phyloP scores from a whole-genome alignment of 768 basidiomycete genomes.

The Jaapia argillacea region DNA sequence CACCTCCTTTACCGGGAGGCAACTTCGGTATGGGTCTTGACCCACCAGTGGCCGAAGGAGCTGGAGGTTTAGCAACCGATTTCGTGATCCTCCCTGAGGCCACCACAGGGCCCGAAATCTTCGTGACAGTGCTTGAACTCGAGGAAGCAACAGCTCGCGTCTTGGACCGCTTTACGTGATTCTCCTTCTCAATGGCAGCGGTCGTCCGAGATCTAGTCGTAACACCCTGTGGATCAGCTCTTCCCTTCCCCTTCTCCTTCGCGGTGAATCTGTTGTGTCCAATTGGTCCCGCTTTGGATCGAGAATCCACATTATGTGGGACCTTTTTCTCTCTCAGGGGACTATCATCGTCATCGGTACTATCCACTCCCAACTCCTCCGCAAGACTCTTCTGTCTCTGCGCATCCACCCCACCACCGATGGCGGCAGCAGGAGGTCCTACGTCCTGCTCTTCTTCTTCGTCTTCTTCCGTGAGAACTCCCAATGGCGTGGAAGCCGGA shows the following conservation, averaged over 20 bases:
- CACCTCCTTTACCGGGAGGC: slow-evolving; percentile 34
- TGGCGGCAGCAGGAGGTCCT: slow-evolving; percentile 5
- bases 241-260: slow-evolving; percentile 31
- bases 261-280: slow-evolving; percentile 21
- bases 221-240: slow-evolving; percentile 14
- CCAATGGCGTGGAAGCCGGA: slow-evolving; percentile 4
- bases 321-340: slow-evolving; percentile 43
- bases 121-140: no score
- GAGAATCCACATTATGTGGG: slow-evolving; percentile 22
- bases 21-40: slow-evolving; percentile 17
- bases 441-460: slow-evolving; percentile 10
- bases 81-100: no score
- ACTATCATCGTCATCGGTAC: slow-evolving; percentile 33
- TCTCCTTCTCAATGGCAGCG: slow-evolving; percentile 18
- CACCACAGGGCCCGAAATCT: no score
- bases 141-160: no score
- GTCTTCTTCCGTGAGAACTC: slow-evolving; percentile 11
- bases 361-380: slow-evolving; percentile 8
- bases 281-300: slow-evolving; percentile 18
- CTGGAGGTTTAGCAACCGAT: no score
- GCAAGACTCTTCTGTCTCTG: slow-evolving; percentile 17
- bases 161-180: slow-evolving; percentile 12
- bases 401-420: slow-evolving; percentile 21
- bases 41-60: slow-evolving; percentile 3
- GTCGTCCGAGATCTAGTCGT: slow-evolving; percentile 7